phyloP scores from a whole-genome alignment of 2,329 filamentous ascomycete species.

The Fusarium verrucosum region DNA sequence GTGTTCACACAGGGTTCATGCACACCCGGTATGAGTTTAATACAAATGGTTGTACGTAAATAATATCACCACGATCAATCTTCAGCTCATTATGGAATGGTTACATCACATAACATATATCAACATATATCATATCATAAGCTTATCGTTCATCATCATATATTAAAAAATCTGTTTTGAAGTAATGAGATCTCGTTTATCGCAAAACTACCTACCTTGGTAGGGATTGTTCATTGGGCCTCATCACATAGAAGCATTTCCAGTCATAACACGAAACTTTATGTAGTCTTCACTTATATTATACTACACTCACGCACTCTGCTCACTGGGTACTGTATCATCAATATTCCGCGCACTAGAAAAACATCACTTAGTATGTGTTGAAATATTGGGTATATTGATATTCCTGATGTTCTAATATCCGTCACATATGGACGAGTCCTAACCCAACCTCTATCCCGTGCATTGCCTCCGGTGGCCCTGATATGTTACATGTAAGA shows the following conservation, averaged over 20 bases:
- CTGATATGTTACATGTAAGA: slow-evolving; percentile 33
- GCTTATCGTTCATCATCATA: too few relatives aligned
- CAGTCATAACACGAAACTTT: not conserved
- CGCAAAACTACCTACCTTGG: too few relatives aligned
- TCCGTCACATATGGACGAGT: slow-evolving; percentile 1
- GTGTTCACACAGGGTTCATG: slow-evolving; percentile 28
- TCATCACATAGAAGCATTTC: not conserved
- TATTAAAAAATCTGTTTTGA: too few relatives aligned
- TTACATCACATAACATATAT: not conserved
- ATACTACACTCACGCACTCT: not conserved
- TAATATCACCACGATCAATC: not conserved
- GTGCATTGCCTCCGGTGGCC: slow-evolving; percentile 9
- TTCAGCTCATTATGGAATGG: not conserved
- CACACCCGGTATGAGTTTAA: slow-evolving; percentile 14
- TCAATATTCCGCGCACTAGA: not conserved
- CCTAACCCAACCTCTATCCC: slow-evolving; percentile 13
- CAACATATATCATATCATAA: not conserved
- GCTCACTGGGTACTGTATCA: not conserved
- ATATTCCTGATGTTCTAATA: slow-evolving; percentile 11
- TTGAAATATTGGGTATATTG: slow-evolving; percentile 33
- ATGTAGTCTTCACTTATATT: not conserved
- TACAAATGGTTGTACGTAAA: not conserved
- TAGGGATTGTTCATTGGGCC: not conserved
- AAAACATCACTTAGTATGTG: not conserved
- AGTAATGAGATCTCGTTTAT: too few relatives aligned